phyloP scores from a whole-genome alignment of 495 filamentous ascomycete species.

The Aspergillus avenaceus region DNA sequence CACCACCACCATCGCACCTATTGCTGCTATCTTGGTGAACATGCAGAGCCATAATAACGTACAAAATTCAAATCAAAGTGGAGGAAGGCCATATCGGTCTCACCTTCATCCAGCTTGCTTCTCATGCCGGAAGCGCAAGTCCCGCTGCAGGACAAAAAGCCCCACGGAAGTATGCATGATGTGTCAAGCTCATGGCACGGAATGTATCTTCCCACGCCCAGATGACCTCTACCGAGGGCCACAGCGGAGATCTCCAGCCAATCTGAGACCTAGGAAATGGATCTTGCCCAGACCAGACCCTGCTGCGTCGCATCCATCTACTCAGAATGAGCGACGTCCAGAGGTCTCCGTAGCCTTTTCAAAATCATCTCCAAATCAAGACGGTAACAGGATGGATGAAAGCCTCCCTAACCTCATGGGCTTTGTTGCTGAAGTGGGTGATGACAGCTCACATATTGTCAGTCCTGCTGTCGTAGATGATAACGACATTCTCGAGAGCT shows the following conservation, averaged over 20 bases:
- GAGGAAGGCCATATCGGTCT: slow-evolving; percentile 21
- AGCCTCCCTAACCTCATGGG: slow-evolving; percentile 9
- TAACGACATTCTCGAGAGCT: slow-evolving; percentile 26
- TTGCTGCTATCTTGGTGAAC: no score
- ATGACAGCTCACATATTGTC: slow-evolving; percentile 26
- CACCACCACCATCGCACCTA: no score
- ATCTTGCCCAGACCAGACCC: no score
- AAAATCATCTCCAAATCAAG: not conserved
- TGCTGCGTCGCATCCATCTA: no score
- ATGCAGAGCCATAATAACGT: no score
- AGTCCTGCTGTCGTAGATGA: slow-evolving; percentile 30
- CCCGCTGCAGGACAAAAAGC: slow-evolving; percentile 16
- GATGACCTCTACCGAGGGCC: slow-evolving; percentile 3
- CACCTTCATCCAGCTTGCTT: slow-evolving; percentile 22
- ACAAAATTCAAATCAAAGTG: not conserved
- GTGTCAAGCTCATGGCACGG: slow-evolving; percentile 25
- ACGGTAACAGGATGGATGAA: not conserved
- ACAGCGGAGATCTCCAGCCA: no score
- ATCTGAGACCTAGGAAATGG: no score
- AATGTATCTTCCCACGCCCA: slow-evolving; percentile 19
- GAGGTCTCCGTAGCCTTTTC: no score
- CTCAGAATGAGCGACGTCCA: no score
- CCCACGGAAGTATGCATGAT: slow-evolving; percentile 14
- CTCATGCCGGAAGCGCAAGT: slow-evolving; percentile 25
- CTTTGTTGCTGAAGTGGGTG: slow-evolving; percentile 13